These are phyloP conservation scores for Stachybotrys chartarum DNA, from an alignment of 2,329 filamentous ascomycete genomes.

Conservation along the genomic window DNA sequence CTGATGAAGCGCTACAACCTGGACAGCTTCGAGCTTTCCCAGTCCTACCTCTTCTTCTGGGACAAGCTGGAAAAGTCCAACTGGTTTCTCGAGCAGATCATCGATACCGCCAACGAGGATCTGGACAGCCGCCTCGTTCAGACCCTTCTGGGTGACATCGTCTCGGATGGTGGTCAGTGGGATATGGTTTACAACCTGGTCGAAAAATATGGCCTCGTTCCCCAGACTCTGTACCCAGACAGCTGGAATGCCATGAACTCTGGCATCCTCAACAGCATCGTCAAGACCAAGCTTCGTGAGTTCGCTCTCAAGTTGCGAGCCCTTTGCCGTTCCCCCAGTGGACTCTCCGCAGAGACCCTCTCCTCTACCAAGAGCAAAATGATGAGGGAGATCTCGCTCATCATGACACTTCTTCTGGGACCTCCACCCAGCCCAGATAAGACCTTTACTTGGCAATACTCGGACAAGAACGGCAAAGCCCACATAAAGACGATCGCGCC, in stretches of 20 bases:
- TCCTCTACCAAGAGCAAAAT: slow-evolving; percentile 61
- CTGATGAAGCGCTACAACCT: slow-evolving; percentile 79
- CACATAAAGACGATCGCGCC: slow-evolving; percentile 60
- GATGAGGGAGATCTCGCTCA: slow-evolving; percentile 71
- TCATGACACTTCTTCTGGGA: slow-evolving; percentile 77
- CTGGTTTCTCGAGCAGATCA: slow-evolving; percentile 78
- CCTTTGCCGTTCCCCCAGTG: slow-evolving; percentile 30
- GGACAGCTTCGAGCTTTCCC: slow-evolving; percentile 75
- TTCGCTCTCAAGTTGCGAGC: slow-evolving; percentile 66
- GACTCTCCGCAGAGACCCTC: slow-evolving; percentile 26
- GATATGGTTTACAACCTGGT: slow-evolving; percentile 88
- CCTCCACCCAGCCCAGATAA: slow-evolving; percentile 64
- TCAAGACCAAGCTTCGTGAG: slow-evolving; percentile 84
- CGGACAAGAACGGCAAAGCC: slow-evolving; percentile 60
- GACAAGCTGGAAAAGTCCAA: slow-evolving; percentile 91
- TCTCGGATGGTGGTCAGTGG: slow-evolving; percentile 82
- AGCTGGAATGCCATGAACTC: slow-evolving; percentile 71
- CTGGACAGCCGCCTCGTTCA: slow-evolving; percentile 70
- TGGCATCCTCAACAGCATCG: slow-evolving; percentile 59
- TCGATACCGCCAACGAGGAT: slow-evolving; percentile 64
- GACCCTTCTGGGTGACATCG: slow-evolving; percentile 57
- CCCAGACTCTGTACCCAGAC: slow-evolving; percentile 75
- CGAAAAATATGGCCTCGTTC: slow-evolving; percentile 81
- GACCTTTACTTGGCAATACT: slow-evolving; percentile 74
- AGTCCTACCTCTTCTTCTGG: slow-evolving; percentile 86